Percentiles rank a stretch among this genome's conserved stretches.
Conservation (phyloP, 495 filamentous ascomycete genomes). For the Ramalina intermedia region DNA sequence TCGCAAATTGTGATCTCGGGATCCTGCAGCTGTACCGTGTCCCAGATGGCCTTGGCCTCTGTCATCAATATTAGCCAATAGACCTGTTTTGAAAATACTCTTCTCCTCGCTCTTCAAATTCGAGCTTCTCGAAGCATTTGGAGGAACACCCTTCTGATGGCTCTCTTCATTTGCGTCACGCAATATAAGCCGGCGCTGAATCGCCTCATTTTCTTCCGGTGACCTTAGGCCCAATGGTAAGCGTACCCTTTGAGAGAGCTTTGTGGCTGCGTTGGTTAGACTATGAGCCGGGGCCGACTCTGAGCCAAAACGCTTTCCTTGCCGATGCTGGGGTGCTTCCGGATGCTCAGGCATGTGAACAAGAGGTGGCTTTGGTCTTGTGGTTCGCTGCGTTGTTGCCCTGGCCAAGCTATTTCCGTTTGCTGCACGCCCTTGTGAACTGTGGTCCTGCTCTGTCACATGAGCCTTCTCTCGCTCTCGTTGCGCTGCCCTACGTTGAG, state of each 20-base stretch:
- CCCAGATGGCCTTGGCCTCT: slow-evolving; percentile 16
- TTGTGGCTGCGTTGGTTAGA: slow-evolving; percentile 55
- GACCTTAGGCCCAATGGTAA: no score
- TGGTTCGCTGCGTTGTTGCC: slow-evolving; percentile 17
- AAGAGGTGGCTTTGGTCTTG: slow-evolving; percentile 49
- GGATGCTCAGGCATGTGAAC: slow-evolving; percentile 62
- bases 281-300: slow-evolving; percentile 33
- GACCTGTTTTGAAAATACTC: no score
- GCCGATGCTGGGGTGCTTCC: slow-evolving; percentile 59
- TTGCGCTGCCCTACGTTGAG: slow-evolving; percentile 41
- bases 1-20: slow-evolving; percentile 33
- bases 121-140: no score
- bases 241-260: slow-evolving; percentile 10
- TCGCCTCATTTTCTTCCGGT: no score
- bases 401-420: slow-evolving; percentile 10
- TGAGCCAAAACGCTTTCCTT: slow-evolving; percentile 53
- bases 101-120: no score
- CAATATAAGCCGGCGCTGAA: no score
- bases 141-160: no score
- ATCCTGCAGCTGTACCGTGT: slow-evolving; percentile 37
- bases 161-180: no score
- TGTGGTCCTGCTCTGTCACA: slow-evolving; percentile 13
- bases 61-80: slow-evolving; percentile 10
- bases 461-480: slow-evolving; percentile 32
- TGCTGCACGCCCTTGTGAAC: neutral